These are phyloP conservation scores for Flaveria bidentis DNA, from an alignment of 129 eudicot species.

Conservation along the genomic window DNA sequence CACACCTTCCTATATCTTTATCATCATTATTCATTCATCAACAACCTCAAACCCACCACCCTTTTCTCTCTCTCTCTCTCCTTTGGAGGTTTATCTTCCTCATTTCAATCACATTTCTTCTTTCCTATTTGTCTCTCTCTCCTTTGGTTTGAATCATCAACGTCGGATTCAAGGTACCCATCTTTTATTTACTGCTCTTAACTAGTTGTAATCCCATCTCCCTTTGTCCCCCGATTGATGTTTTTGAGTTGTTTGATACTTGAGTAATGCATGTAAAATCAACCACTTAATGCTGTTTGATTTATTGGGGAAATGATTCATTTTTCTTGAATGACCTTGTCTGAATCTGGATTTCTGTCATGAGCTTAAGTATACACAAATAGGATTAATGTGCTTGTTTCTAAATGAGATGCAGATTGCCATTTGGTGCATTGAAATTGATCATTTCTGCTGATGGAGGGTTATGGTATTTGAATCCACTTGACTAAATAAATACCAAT, in stretches of 20 bases:
- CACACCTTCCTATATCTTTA: background rate
- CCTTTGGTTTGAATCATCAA: slow-evolving; percentile 13
- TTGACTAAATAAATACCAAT: background rate
- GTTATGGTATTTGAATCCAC: no score
- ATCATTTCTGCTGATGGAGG: background rate
- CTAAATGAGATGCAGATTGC: background rate
- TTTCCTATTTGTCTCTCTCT: background rate
- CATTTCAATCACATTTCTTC: slow-evolving; percentile 13
- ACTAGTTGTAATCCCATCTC: background rate
- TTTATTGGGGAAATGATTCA: background rate
- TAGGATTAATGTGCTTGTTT: slow-evolving; percentile 3
- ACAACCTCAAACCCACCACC: slow-evolving; percentile 9
- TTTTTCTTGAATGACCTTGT: slow-evolving; percentile 18
- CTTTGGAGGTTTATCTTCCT: background rate
- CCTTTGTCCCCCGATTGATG: background rate
- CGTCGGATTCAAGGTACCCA: slow-evolving; percentile 30
- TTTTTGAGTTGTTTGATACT: background rate
- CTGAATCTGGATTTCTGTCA: background rate
- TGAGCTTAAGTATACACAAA: no score
- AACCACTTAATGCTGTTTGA: background rate
- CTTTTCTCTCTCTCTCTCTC: no score
- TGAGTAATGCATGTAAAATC: background rate
- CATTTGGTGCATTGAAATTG: slow-evolving; percentile 17
- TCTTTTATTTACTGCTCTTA: background rate
- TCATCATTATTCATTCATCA: background rate